Conservation (phyloP, 2,329 filamentous ascomycete species). For the Penicillium freii region DNA sequence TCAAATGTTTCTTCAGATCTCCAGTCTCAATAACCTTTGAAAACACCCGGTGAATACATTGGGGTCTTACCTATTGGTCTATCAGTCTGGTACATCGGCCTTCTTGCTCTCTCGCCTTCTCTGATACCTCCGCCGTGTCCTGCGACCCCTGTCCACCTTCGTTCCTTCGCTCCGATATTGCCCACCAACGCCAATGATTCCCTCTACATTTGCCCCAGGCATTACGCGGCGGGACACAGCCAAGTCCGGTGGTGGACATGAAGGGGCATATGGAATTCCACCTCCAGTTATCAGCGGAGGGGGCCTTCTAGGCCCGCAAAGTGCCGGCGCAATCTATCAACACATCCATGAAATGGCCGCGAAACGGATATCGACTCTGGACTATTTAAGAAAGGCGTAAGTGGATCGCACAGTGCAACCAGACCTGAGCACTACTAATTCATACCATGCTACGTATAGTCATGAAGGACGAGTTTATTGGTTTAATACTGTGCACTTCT, state of each 20-base stretch:
- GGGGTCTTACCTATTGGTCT: background rate
- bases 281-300: constrained; percentile 33
- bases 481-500: constrained; percentile 96
- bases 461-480: constrained; percentile 95
- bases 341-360: constrained; percentile 80
- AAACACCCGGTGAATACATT: background rate
- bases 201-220: constrained; percentile 35
- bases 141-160: background rate
- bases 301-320: constrained; percentile 45
- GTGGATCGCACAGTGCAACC: constrained; percentile 38
- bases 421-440: constrained; percentile 11
- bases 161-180: background rate
- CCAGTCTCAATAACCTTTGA: background rate
- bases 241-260: constrained; percentile 34
- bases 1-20: background rate
- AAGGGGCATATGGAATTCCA: constrained; percentile 23
- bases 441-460: constrained; percentile 45
- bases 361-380: constrained; percentile 90
- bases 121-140: background rate
- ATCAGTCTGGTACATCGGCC: background rate
- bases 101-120: background rate
- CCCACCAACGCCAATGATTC: constrained; percentile 29
- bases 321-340: constrained; percentile 58
- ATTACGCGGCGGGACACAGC: constrained; percentile 36
- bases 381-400: constrained; percentile 89